Conservation (phyloP, 257 asterid species). For the Gynochthodes officinalis region DNA sequence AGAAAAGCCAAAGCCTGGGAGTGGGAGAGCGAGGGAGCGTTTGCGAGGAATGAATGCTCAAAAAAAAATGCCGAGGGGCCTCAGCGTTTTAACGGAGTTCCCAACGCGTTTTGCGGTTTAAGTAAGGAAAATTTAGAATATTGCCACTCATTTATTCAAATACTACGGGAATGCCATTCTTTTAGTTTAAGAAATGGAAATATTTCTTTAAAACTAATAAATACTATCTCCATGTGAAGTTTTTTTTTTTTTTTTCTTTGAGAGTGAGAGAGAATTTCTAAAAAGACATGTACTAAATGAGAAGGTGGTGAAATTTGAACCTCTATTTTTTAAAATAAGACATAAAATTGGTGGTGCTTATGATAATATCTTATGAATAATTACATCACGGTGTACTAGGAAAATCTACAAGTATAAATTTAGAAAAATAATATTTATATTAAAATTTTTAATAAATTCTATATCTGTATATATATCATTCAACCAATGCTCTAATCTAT, state of each 20-base stretch:
- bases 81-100: conserved; percentile 21
- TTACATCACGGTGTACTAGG: too few relatives aligned
- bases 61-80: background rate
- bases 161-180: conserved; percentile 46
- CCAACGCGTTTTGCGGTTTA: conserved; percentile 46
- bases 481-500: too few relatives aligned
- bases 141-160: conserved; percentile 22
- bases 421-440: too few relatives aligned
- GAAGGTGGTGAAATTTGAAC: background rate
- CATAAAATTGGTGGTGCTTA: too few relatives aligned
- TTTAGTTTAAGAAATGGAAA: too few relatives aligned
- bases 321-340: too few relatives aligned
- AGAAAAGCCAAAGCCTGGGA: background rate
- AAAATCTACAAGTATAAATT: too few relatives aligned
- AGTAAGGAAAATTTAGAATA: conserved; percentile 28
- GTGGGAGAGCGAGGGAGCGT: background rate
- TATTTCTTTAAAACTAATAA: too few relatives aligned
- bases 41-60: background rate
- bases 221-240: too few relatives aligned
- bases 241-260: background rate
- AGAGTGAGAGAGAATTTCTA: background rate
- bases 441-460: too few relatives aligned
- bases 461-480: too few relatives aligned
- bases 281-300: background rate
- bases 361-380: too few relatives aligned